phyloP scores from a whole-genome alignment of 495 filamentous ascomycete species.

The Penicillium roqueforti region DNA sequence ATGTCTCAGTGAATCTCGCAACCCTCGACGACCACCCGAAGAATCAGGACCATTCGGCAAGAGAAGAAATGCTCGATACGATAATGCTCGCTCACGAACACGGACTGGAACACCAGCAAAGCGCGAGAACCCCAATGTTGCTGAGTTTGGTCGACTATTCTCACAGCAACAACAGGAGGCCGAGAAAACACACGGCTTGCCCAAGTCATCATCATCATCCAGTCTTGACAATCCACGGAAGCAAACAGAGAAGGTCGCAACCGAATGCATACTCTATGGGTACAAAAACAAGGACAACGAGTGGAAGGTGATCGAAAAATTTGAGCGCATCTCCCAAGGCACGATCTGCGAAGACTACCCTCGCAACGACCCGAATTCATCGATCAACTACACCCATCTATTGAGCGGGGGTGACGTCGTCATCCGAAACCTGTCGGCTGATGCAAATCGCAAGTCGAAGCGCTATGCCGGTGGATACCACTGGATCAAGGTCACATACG shows the following conservation, averaged over 20 bases:
- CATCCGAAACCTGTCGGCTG: conserved; percentile 57
- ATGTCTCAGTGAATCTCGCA: conserved; percentile 37
- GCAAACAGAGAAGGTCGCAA: conserved; percentile 58
- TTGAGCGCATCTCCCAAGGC: conserved; percentile 68
- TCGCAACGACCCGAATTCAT: conserved; percentile 51
- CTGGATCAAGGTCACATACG: conserved; percentile 94
- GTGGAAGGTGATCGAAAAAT: conserved; percentile 82
- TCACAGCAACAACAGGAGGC: conserved; percentile 44
- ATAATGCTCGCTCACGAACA: conserved; percentile 50
- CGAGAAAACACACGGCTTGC: conserved; percentile 31
- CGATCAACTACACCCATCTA: conserved; percentile 55
- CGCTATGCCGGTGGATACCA: conserved; percentile 70
- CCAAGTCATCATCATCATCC: conserved; percentile 41
- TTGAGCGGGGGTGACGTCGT: conserved; percentile 58
- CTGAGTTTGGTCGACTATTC: conserved; percentile 48
- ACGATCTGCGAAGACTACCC: conserved; percentile 88
- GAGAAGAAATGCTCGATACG: conserved; percentile 48
- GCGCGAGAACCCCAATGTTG: conserved; percentile 54
- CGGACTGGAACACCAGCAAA: conserved; percentile 57
- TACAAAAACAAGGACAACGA: conserved; percentile 65
- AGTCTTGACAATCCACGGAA: conserved; percentile 41
- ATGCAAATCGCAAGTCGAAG: conserved; percentile 71
- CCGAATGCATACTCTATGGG: conserved; percentile 80
- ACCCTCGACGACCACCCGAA: conserved; percentile 50
- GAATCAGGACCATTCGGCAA: conserved; percentile 63